phyloP scores from a whole-genome alignment of 140 eudicot species.

The Senecio squalidus region DNA sequence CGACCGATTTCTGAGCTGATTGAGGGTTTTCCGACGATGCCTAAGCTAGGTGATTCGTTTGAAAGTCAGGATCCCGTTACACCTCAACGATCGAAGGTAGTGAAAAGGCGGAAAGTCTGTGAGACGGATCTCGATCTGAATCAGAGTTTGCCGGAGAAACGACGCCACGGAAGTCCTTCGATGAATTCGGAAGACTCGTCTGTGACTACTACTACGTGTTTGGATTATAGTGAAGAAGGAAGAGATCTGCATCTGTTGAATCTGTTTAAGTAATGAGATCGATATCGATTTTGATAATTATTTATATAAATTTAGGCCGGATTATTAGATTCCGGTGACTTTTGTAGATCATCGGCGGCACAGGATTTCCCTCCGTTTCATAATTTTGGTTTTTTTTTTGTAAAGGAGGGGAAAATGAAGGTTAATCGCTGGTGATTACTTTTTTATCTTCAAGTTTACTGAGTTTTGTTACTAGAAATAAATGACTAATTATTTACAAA shows the following conservation, averaged over 20 bases:
- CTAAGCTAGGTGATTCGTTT: conserved; percentile 46
- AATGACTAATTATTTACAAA: too few relatives aligned
- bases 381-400: conserved; percentile 6
- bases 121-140: conserved; percentile 58
- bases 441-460: not conserved
- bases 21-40: conserved; percentile 25
- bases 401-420: conserved; percentile 72
- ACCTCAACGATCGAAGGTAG: conserved; percentile 24
- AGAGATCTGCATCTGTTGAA: conserved; percentile 47
- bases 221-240: conserved; percentile 20
- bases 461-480: conserved; percentile 13
- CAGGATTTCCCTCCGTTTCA: conserved; percentile 56
- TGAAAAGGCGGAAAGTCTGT: conserved; percentile 52
- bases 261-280: conserved; percentile 50
- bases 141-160: conserved; percentile 39
- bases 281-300: not conserved
- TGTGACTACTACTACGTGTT: conserved; percentile 71
- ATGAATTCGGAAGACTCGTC: conserved; percentile 86
- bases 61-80: conserved; percentile 35
- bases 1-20: conserved; percentile 63
- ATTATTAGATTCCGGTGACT: conserved; percentile 38
- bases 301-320: conserved; percentile 13
- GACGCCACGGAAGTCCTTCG: conserved; percentile 73
- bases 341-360: conserved; percentile 57
- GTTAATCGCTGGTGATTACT: conserved; percentile 48